A percentile compares a stretch with the other conserved stretches of the same genome.
phyloP scores from a whole-genome alignment of 371 early-diverging fungal genomes.

The Syncephalastrum racemosum region DNA sequence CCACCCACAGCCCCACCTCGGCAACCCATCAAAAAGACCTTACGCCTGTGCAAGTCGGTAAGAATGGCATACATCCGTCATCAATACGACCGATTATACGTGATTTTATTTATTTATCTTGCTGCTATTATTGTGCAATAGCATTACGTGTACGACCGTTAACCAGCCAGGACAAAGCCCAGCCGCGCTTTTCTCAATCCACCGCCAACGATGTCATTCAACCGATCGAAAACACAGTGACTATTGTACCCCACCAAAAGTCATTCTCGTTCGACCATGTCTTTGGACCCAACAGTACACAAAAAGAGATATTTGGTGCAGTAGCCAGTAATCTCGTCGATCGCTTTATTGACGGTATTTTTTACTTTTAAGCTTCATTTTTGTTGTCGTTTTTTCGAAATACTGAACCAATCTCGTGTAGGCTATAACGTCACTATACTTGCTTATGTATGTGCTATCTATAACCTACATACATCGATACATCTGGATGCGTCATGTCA shows the following conservation, averaged over 20 bases:
- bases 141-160: slow-evolving; percentile 62
- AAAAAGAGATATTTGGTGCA: slow-evolving; percentile 73
- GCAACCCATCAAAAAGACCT: slow-evolving; percentile 17
- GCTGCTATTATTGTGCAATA: slow-evolving; percentile 14
- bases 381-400: too few relatives aligned
- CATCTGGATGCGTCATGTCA: not conserved
- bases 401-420: slow-evolving; percentile 15
- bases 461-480: not conserved
- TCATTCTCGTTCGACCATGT: slow-evolving; percentile 78
- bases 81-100: not conserved
- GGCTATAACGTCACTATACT: slow-evolving; percentile 95
- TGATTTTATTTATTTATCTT: slow-evolving; percentile 1
- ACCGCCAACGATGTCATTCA: slow-evolving; percentile 44
- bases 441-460: slow-evolving; percentile 78
- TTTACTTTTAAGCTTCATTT: not conserved
- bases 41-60: slow-evolving; percentile 41
- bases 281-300: slow-evolving; percentile 68
- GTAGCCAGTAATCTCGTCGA: slow-evolving; percentile 74
- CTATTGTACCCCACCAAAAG: slow-evolving; percentile 51
- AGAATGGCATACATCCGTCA: not conserved
- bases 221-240: slow-evolving; percentile 36
- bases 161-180: slow-evolving; percentile 44
- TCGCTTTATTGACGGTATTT: slow-evolving; percentile 84
- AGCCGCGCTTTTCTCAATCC: slow-evolving; percentile 44
- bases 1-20: slow-evolving; percentile 4